Evolutionary conservation across 169 alveolate genomes (phyloP).

Genomic region (Babesia sp.): DNA sequence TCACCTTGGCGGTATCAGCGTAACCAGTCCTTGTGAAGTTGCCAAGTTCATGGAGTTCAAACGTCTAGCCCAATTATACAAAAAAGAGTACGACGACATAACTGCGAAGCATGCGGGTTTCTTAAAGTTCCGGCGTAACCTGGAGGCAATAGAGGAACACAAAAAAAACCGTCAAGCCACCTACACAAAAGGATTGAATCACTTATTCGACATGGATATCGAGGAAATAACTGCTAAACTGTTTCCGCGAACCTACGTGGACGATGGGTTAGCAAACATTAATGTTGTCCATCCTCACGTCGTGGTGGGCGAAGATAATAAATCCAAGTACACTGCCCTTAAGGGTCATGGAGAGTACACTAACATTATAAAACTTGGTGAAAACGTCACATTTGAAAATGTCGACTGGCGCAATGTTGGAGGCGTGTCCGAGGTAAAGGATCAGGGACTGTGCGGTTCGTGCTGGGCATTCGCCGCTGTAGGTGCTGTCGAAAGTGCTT

Average conservation of each 20-base stretch:
- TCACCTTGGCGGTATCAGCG: slow-evolving; percentile 25
- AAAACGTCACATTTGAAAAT: background rate
- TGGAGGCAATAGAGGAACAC: slow-evolving; percentile 14
- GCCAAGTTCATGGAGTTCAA: slow-evolving; percentile 24
- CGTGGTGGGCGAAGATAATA: background rate
- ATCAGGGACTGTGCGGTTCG: slow-evolving; percentile 81
- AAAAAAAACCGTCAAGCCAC: slow-evolving; percentile 2
- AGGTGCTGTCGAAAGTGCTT: slow-evolving; percentile 60
- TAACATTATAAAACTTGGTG: background rate
- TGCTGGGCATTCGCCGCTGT: slow-evolving; percentile 88
- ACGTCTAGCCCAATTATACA: background rate
- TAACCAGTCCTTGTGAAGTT: slow-evolving; percentile 12
- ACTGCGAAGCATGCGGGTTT: slow-evolving; percentile 34
- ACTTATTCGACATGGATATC: slow-evolving; percentile 50
- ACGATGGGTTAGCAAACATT: background rate
- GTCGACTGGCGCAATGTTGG: slow-evolving; percentile 76
- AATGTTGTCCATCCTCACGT: background rate
- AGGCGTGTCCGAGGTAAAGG: slow-evolving; percentile 78
- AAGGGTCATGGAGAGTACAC: background rate
- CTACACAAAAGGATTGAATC: slow-evolving; percentile 53
- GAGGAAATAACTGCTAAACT: slow-evolving; percentile 14
- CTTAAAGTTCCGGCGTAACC: slow-evolving; percentile 42
- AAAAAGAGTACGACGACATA: slow-evolving; percentile 13
- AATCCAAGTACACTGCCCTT: background rate
- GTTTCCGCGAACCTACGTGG: slow-evolving; percentile 2